phyloP scores from a whole-genome alignment of 2,329 filamentous ascomycete species.

The Fusarium sp. region DNA sequence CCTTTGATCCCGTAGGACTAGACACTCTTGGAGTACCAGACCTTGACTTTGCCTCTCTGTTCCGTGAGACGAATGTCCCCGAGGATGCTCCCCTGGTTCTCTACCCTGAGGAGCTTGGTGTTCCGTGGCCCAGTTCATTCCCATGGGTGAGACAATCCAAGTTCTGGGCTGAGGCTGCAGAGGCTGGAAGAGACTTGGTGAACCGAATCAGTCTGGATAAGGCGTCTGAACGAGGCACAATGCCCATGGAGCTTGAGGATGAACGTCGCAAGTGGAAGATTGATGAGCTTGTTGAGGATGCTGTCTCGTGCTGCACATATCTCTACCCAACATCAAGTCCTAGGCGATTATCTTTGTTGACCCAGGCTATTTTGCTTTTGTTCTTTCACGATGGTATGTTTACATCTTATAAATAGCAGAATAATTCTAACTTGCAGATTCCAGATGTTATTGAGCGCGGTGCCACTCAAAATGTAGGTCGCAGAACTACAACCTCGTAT shows the following conservation, averaged over 20 bases:
- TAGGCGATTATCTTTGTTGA: slow-evolving; percentile 7
- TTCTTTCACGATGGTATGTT: slow-evolving; percentile 20
- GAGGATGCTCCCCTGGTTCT: slow-evolving; percentile 11
- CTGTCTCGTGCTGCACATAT: slow-evolving; percentile 10
- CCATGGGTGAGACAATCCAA: slow-evolving; percentile 24
- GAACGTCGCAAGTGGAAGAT: slow-evolving; percentile 19
- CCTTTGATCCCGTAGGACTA: slow-evolving; percentile 9
- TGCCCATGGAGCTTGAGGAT: slow-evolving; percentile 18
- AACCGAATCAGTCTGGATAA: slow-evolving; percentile 17
- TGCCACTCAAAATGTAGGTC: slow-evolving; percentile 13
- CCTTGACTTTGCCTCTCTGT: slow-evolving; percentile 13
- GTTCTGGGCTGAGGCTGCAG: slow-evolving; percentile 5
- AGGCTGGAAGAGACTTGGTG: not conserved
- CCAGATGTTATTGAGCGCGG: slow-evolving; percentile 24
- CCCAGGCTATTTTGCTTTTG: slow-evolving; percentile 11
- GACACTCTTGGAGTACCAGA: not conserved
- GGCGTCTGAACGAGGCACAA: not conserved
- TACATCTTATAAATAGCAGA: accelerated
- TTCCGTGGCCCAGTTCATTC: slow-evolving; percentile 15
- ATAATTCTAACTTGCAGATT: not conserved
- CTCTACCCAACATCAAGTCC: slow-evolving; percentile 20
- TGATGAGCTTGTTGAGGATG: slow-evolving; percentile 25
- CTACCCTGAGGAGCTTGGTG: not conserved
- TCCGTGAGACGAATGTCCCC: not conserved
- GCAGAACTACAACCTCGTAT: accelerated